phyloP scores from a whole-genome alignment of 257 asterid genomes.

The Schizonepeta tenuifolia region DNA sequence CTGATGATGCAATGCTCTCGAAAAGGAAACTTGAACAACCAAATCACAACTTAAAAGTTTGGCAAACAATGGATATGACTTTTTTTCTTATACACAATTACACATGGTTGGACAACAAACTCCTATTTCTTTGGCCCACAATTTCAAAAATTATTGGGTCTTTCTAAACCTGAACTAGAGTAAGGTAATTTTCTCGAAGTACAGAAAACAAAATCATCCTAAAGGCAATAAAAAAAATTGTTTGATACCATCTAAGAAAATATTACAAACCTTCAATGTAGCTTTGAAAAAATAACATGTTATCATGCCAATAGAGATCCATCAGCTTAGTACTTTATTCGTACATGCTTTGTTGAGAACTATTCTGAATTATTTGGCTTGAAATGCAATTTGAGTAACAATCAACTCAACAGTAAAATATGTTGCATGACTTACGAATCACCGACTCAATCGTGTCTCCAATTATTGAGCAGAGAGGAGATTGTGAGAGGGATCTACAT shows the following conservation, averaged over 20 bases:
- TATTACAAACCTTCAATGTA: slow-evolving; percentile 8
- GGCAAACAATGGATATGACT: slow-evolving; percentile 30
- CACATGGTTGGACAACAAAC: slow-evolving; percentile 45
- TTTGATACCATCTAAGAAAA: slow-evolving; percentile 24
- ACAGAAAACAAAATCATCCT: slow-evolving; percentile 15
- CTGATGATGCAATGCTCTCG: slow-evolving; percentile 12
- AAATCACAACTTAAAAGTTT: slow-evolving; percentile 6
- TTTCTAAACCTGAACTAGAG: slow-evolving; percentile 6
- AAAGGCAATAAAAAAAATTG: background rate
- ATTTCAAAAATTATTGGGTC: slow-evolving; percentile 8
- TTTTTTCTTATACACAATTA: slow-evolving; percentile 22
- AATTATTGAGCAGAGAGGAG: background rate
- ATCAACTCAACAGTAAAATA: slow-evolving; percentile 13
- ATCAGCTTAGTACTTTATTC: slow-evolving; percentile 19
- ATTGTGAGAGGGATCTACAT: slow-evolving; percentile 11
- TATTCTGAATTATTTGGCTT: slow-evolving; percentile 23
- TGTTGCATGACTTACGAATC: slow-evolving; percentile 11
- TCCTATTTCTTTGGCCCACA: slow-evolving; percentile 28
- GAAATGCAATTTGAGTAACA: slow-evolving; percentile 5
- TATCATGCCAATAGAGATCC: slow-evolving; percentile 19
- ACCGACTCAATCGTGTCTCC: background rate
- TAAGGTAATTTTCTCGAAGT: background rate
- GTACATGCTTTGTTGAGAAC: slow-evolving; percentile 4
- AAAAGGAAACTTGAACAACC: background rate
- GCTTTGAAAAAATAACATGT: slow-evolving; percentile 25